Evolutionary conservation across 306 rosid species (phyloP), one percentile per base, ranked within the genome.

Genomic region (Cucumis hystrix): DNA sequence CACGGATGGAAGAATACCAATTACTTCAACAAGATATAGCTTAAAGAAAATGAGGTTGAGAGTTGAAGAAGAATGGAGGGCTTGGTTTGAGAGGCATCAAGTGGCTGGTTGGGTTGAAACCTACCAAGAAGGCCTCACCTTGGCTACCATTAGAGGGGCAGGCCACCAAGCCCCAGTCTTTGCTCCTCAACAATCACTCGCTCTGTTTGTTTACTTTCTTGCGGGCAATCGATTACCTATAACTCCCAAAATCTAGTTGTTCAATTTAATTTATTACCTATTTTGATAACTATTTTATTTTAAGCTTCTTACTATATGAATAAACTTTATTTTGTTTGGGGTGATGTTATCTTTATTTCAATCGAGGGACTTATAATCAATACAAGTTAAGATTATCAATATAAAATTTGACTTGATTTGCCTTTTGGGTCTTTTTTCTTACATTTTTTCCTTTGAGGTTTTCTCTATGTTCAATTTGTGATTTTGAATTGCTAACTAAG

Each of bases 81-180:
- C 88, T 0, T 90, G 96, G 96, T 88, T 79, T 77, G 57, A 82
- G 40, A 71, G 69, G 40, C 49, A 17, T 12, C 87, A 90, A 79
- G 96, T 88, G n/a, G 92, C 73, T 5, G 96, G 96, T 10, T 90
- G 96, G 96, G 79, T 43, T 5, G 86, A 88, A 64, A 85, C 35
- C 47, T 91, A 85, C 17, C 82, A 89, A 8, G 85, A 79, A 45
- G 92, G 90, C 4, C 86, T 91, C 39, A 84, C 86, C 1, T 88
- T 89, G 40, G 91, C 83, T 21, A 86, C 94, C 6, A 79, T 91
- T 5, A 85, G 92, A 80, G 97, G 94, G 14, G 97, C 97, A 21
- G 97, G 97, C 13, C 97, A 89, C 63, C 90, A 87, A 33, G 90
- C 87, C 65, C 97, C 97, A 0, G 20, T 74, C 15, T 83, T 69